Evolutionary conservation across 306 rosid genomes (phyloP), one percentile per base, ranked within the genome.

Genomic region (Vigna nakashimae): DNA sequence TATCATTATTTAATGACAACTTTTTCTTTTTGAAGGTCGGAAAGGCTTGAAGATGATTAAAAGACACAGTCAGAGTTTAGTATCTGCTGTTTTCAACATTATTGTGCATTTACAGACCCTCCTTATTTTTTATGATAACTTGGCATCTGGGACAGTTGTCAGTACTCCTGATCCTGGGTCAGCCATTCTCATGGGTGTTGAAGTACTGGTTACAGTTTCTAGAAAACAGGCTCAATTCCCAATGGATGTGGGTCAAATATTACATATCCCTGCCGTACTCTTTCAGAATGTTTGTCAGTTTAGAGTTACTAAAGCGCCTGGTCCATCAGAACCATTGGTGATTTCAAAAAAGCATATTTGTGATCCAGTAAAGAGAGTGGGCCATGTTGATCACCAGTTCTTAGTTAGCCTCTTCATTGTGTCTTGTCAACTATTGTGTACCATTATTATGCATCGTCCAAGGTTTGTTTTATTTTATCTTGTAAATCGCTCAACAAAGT

Each of bases 171-270:
- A 94, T 92, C 87, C 95, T 20, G 97, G 97, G 83, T 67, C 98
- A 18, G 88, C 90, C 77, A 83, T 92, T 88, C 95, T 92, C 74
- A 92, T 94, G 98, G 87, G 97, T 78, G 91, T 92, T 88, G 92
- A 92, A 82, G 91, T 92, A 73, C 95, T 92, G 16, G 80, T 74
- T 72, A 85, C 93, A 83, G 74, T 90, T 63, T 90, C 92, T 24
- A 92, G 96, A 81, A 94, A 88, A 79, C 90, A 83, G 55, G 78
- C 91, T 79, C 74, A 89, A 17, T 94, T 84, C 83, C 79, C 84
- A 51, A 88, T 89, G 96, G 88, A 89, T 70, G 81, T 81, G 69
- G 97, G 93, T 49, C 89, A 89, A 66, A 76, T 84, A 73, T 85
- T 94, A 87, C 92, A 84, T 60, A 86, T 92, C 76, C 97, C 97